Base-by-base conservation (phyloP, 2,329 filamentous ascomycete genomes). In the Alternaria sp. region DNA sequence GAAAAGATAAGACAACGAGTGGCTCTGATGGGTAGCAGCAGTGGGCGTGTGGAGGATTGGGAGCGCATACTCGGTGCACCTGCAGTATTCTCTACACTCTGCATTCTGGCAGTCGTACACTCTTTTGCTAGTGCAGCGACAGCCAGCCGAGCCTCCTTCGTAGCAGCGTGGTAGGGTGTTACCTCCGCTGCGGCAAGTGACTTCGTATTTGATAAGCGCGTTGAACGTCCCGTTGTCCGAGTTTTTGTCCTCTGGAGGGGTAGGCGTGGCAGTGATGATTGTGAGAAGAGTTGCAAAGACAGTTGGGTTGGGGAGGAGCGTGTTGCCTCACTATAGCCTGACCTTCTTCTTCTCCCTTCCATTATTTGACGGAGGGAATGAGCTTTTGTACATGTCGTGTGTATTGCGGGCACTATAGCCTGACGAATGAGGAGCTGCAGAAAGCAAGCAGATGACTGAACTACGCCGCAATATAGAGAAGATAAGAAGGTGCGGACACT, bases 401-500 rank as follows among this genome's bases (percentile, higher is more conserved):
- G n/a, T n/a, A n/a, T n/a, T n/a, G n/a, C n/a, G n/a, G n/a, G n/a
- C n/a, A n/a, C n/a, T n/a, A n/a, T n/a, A n/a, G n/a, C n/a, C n/a
- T n/a, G n/a, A n/a, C n/a, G n/a, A n/a, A n/a, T n/a, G n/a, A n/a
- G n/a, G n/a, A n/a, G n/a, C n/a, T n/a, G n/a, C n/a, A n/a, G n/a
- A n/a, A n/a, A n/a, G n/a, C n/a, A n/a, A n/a, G n/a, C n/a, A n/a
- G n/a, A n/a, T n/a, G n/a, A n/a, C n/a, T 36, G 32, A 5, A 36
- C 32, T 36, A 36, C 32, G 32, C 32, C 32, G 32, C 32, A 36
- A 36, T 36, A 36, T 36, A n/a, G 0, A 36, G 32, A 36, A 36
- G 32, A 36, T 36, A 36, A 36, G 2, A 36, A 36, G 15, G 57
- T 65, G 57, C 47, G 66, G 8, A 45, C 40, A 47, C 77, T 83